phyloP scores from a whole-genome alignment of 768 basidiomycete genomes.

The Suillus cothurnatus region DNA sequence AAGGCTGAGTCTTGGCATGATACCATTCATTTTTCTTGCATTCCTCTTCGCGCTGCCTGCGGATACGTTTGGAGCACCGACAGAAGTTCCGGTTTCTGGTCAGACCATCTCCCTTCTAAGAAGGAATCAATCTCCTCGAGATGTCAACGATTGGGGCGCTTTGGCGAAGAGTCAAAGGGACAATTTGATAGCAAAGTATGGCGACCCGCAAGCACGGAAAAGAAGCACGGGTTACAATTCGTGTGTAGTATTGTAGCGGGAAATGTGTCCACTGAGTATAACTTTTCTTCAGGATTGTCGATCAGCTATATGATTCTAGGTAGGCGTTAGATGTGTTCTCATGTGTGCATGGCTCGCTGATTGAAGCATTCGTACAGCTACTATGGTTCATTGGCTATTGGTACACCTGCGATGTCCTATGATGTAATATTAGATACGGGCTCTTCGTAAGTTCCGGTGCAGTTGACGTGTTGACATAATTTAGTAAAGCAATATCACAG shows the following conservation, averaged over 20 bases:
- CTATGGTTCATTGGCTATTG: constrained; percentile 42
- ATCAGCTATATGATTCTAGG: constrained; percentile 70
- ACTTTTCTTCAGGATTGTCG: constrained; percentile 48
- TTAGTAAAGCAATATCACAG: constrained; percentile 13
- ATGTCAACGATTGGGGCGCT: constrained; percentile 11
- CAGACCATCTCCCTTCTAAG: constrained; percentile 24
- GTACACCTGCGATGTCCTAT: constrained; percentile 49
- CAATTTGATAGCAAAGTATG: constrained; percentile 49
- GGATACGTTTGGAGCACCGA: constrained; percentile 18
- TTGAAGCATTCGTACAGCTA: constrained; percentile 27
- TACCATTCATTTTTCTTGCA: constrained; percentile 16
- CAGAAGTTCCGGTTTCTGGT: constrained; percentile 14
- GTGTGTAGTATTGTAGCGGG: constrained; percentile 34
- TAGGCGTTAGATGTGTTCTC: constrained; percentile 26
- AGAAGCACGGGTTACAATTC: constrained; percentile 54
- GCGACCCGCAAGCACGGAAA: constrained; percentile 30
- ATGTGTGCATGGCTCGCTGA: neutral
- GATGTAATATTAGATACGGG: constrained; percentile 58
- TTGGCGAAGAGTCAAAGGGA: constrained; percentile 49
- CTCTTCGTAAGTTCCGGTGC: constrained; percentile 31
- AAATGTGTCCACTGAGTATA: constrained; percentile 9
- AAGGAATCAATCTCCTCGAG: constrained; percentile 14
- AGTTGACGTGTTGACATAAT: neutral
- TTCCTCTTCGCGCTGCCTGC: constrained; percentile 16
- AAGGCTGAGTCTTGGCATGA: constrained; percentile 15